Evolutionary conservation across 2,329 filamentous ascomycete genomes (phyloP).

Genomic region (Phyllosticta ampelicida): DNA sequence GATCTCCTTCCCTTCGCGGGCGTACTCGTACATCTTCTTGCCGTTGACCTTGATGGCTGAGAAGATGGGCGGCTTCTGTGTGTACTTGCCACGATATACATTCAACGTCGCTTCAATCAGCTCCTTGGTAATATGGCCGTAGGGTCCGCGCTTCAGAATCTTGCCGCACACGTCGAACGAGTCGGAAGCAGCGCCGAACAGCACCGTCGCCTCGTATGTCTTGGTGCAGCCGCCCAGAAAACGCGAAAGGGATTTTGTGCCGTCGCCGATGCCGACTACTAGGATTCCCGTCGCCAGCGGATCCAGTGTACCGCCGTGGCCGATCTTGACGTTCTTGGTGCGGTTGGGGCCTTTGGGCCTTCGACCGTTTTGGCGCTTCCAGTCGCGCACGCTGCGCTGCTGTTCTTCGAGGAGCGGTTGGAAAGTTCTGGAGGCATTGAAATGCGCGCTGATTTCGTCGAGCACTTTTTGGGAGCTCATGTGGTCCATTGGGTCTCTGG

Average conservation of each 20-base stretch:
- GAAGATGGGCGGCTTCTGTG: constrained; percentile 86
- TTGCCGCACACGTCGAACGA: constrained; percentile 84
- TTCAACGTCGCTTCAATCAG: constrained; percentile 66
- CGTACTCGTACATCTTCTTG: constrained; percentile 93
- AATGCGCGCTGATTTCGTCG: constrained; percentile 72
- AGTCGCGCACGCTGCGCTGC: constrained; percentile 42
- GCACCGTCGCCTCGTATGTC: constrained; percentile 76
- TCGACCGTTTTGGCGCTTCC: constrained; percentile 42
- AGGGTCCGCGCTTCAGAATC: constrained; percentile 61
- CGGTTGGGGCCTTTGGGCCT: constrained; percentile 38
- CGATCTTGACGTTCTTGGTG: constrained; percentile 62
- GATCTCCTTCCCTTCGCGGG: constrained; percentile 75
- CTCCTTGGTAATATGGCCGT: constrained; percentile 70
- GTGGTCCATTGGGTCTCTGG: neutral
- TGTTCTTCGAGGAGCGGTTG: constrained; percentile 62
- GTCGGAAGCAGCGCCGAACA: constrained; percentile 89
- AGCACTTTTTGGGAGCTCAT: constrained; percentile 49
- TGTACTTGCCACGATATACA: constrained; percentile 68
- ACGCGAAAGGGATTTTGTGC: constrained; percentile 68
- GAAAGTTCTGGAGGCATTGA: constrained; percentile 74
- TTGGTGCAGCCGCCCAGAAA: constrained; percentile 79
- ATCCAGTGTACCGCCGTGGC: constrained; percentile 91
- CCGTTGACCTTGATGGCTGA: constrained; percentile 88
- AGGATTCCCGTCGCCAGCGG: constrained; percentile 89
- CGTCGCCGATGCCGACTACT: constrained; percentile 75